Evolutionary conservation across 495 filamentous ascomycete genomes (phyloP), one percentile per base, ranked within the genome.

Genomic region (Cercophora scortea): DNA sequence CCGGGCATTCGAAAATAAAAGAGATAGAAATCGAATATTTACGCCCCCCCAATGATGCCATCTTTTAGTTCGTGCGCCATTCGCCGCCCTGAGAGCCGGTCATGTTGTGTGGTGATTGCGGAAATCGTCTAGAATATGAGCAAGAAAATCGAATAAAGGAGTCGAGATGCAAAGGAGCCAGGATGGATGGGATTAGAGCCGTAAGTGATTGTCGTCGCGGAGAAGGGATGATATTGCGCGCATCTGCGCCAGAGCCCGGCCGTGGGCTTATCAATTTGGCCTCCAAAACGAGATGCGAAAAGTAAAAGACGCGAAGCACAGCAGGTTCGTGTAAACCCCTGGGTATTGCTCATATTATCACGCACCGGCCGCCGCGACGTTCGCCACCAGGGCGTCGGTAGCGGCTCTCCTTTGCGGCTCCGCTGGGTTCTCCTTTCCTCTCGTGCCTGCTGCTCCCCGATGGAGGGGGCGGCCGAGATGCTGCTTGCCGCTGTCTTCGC

Each of bases 401-500:
- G 13, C 63, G 60, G 35, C 55, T 54, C 44, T 65, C 56, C 44
- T 62, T 56, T 16, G 49, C 46, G 45, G 47, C 50, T 32, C 55
- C 32, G 54, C 42, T 57, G 1, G 50, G 50, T 7, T 60, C 57
- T 34, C 53, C 48, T 43, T 50, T 55, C 33, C 56, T 50, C 52
- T 66, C 62, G 56, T 63, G 53, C 49, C 59, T 65, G 60, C 63
- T 56, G 54, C 61, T 52, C 42, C 64, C 59, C 19, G 64, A 53
- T 48, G 65, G 70, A 17, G 68, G 63, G 46, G 67, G 50, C 19
- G 71, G 64, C 25, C 72, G 67, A 8, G 69, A 47, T 36, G 68
- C 74, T 45, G 71, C 63, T 68, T 89, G 83, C 57, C 87, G 81
- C 67, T 96, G 91, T 54, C 84, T 79, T 53, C 92, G 83, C 51